Evolutionary conservation across 306 rosid genomes (phyloP).

Genomic region (Betula pendula): DNA sequence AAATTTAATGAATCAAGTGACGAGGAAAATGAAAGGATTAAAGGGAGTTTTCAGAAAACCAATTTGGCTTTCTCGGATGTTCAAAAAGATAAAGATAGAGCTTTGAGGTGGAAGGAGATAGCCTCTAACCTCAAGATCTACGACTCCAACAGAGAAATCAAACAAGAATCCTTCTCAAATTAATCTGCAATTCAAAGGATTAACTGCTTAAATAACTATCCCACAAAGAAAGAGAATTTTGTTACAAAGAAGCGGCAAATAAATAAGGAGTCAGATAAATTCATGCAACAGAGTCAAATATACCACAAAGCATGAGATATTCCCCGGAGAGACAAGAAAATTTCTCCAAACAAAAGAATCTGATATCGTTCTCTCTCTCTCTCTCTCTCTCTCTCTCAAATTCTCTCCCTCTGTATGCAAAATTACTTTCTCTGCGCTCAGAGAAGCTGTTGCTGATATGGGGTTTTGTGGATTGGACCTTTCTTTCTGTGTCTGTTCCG

Average conservation of each 20-base stretch:
- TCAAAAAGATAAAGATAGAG: background rate
- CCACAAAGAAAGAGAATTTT: slow-evolving; percentile 4
- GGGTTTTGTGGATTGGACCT: background rate
- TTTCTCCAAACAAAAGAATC: slow-evolving; percentile 9
- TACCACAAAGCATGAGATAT: background rate
- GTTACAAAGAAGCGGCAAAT: slow-evolving; percentile 9
- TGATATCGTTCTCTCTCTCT: slow-evolving; percentile 36
- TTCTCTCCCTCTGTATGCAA: background rate
- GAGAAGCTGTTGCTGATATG: slow-evolving; percentile 9
- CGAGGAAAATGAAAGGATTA: background rate
- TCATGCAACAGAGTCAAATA: slow-evolving; percentile 9
- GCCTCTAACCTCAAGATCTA: slow-evolving; percentile 49
- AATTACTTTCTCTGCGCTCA: background rate
- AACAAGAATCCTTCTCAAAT: slow-evolving; percentile 2
- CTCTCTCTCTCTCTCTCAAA: background rate
- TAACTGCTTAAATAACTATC: slow-evolving; percentile 11
- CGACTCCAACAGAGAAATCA: slow-evolving; percentile 11
- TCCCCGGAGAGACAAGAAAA: slow-evolving; percentile 1
- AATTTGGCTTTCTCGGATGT: background rate
- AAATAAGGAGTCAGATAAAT: slow-evolving; percentile 33
- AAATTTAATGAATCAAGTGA: background rate
- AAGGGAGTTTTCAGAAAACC: slow-evolving; percentile 7
- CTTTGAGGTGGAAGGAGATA: slow-evolving; percentile 3
- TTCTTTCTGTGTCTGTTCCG: slow-evolving; percentile 4
- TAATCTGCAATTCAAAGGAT: slow-evolving; percentile 7